Evolutionary conservation across 352 stramenopile species (phyloP), one percentile per base, ranked within the genome.

Genomic region (Pythium brachiatum): DNA sequence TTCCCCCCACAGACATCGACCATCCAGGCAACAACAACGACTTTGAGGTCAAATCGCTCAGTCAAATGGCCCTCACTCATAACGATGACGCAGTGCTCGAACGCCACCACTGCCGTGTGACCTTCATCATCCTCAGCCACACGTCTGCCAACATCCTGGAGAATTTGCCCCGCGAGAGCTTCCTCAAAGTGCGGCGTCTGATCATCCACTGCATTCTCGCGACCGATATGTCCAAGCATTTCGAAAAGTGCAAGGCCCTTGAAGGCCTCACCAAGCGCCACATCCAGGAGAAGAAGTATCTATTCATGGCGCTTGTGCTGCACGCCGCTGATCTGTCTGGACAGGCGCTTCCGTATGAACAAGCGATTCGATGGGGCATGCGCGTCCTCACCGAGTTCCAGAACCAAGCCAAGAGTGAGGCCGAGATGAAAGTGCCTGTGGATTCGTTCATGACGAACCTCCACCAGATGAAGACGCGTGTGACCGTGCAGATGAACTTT

Each of bases 71-170:
- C 3, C 72, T 93, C 20, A 90, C 80, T 0, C 90, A 96, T 75
- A 92, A 94, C 56, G 84, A 96, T 57, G 73, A 89, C 23, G 79
- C 82, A 8, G 87, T 96, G 29, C 66, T 96, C 12, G 87, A 96
- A 62, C 89, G 88, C 38, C 85, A 94, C 43, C 85, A 95, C 54
- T 83, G 78, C 57, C 76, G 78, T 27, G 76, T 89, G 15, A 89
- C 84, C 15, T 92, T 89, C 53, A 83, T 88, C 41, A 89, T 92
- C 27, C 64, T 94, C 6, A 86, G 86, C 59, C 76, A 86, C 65
- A 81, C 83, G 59, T 85, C 79, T 3, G 80, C 74, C 34, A 86
- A 91, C 60, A 89, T 94, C 48, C 46, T 94, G 51, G 74, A 89
- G 31, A 70, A 90, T 1, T 66, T 88, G 6, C 52, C 56, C 88